Conservation (phyloP, 305 asterid species). For the Petunia hybrid region DNA sequence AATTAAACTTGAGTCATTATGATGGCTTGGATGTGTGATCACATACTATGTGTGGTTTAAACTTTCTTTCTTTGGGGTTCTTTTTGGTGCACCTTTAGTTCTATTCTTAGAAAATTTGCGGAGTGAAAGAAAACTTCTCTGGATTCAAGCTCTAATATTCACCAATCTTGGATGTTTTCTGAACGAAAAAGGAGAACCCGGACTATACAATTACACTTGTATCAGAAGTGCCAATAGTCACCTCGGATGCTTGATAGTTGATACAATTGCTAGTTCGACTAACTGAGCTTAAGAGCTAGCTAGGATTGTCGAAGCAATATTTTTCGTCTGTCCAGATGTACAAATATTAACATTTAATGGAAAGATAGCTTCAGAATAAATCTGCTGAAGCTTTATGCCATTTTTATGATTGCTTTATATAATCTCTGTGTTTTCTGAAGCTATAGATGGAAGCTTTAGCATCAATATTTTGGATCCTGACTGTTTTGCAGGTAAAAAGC, state of each 20-base stretch:
- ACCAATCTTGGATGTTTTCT: background rate
- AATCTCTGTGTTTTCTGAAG: too few relatives aligned
- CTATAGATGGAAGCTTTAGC: too few relatives aligned
- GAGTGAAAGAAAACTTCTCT: background rate
- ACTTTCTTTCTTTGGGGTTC: background rate
- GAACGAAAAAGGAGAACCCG: background rate
- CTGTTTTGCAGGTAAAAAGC: conserved; percentile 67
- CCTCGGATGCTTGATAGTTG: background rate
- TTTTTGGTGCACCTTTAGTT: background rate
- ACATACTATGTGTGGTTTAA: background rate
- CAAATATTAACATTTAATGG: background rate
- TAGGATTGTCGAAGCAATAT: background rate
- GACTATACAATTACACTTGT: background rate
- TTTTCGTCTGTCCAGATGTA: background rate
- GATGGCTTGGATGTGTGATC: background rate
- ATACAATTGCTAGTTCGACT: background rate
- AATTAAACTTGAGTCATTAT: background rate
- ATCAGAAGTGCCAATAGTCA: background rate
- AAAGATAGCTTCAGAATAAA: too few relatives aligned
- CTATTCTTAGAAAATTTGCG: background rate
- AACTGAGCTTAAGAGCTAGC: background rate
- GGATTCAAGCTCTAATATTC: background rate
- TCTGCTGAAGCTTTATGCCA: too few relatives aligned
- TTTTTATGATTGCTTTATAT: too few relatives aligned
- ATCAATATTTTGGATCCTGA: background rate